phyloP scores from a whole-genome alignment of 73 alveolate genomes.

The Paramecium pentaurelia region DNA sequence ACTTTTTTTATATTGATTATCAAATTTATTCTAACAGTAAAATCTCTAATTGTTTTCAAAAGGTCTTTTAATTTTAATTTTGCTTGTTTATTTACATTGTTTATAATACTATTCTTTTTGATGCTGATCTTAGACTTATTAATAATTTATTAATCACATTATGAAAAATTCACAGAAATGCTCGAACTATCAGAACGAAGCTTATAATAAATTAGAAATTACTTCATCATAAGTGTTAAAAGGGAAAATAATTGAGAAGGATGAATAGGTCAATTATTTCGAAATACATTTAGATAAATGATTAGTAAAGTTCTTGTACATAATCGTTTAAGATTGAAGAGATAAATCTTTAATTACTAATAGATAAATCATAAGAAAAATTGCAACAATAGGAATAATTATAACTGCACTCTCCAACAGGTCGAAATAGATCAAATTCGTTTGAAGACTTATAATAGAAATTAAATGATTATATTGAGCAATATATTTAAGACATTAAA shows the following conservation, averaged over 20 bases:
- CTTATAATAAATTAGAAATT: neutral
- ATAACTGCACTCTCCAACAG: neutral
- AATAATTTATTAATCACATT: neutral
- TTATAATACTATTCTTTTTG: neutral
- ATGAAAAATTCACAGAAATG: neutral
- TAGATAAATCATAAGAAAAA: neutral
- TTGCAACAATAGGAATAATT: neutral
- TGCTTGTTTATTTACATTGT: neutral
- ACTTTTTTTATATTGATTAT: neutral
- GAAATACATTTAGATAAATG: neutral
- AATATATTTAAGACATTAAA: neutral
- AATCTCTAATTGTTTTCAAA: neutral
- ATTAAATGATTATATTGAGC: conserved; percentile 5
- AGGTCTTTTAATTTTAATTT: neutral
- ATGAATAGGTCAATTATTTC: neutral
- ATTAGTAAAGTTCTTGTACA: neutral
- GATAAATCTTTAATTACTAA: neutral
- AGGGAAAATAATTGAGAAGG: neutral
- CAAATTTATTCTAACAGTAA: neutral
- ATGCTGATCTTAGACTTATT: neutral
- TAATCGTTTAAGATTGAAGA: neutral
- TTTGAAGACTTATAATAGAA: neutral
- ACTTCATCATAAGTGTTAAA: neutral
- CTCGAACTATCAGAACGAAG: neutral
- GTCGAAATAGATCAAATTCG: neutral